Conservation (phyloP, 345 rosid genomes). For the Dipteronia dyeriana region DNA sequence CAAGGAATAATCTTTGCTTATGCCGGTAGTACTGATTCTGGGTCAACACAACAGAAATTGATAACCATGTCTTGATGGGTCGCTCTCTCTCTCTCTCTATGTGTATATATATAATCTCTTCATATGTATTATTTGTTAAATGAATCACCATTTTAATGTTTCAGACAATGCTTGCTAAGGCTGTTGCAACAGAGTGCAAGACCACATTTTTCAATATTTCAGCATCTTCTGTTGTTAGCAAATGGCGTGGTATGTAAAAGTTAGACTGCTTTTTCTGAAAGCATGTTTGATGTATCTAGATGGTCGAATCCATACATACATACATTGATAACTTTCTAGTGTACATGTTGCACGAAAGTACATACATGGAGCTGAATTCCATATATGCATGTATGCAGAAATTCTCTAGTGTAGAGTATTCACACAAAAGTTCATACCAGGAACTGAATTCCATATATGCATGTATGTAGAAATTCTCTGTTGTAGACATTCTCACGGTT, state of each 20-base stretch:
- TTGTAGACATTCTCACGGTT: not conserved
- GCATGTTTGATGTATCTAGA: not conserved
- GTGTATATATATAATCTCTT: not conserved
- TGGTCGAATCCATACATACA: not conserved
- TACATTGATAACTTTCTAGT: too few relatives aligned
- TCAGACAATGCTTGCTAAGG: constrained; percentile 99
- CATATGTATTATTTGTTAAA: not conserved
- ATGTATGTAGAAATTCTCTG: not conserved
- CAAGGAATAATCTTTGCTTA: not conserved
- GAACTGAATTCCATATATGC: not conserved
- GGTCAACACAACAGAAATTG: not conserved
- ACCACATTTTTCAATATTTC: constrained; percentile 98
- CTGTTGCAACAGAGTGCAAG: constrained; percentile 98
- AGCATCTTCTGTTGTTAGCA: constrained; percentile 97
- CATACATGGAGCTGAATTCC: too few relatives aligned
- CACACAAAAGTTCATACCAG: not conserved
- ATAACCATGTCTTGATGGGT: not conserved
- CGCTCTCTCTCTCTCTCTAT: not conserved
- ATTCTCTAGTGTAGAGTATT: too few relatives aligned
- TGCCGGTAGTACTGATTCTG: not conserved
- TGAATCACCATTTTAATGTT: constrained; percentile 23
- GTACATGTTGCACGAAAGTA: too few relatives aligned
- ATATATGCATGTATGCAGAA: too few relatives aligned
- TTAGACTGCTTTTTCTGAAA: not conserved
- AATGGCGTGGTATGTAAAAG: constrained; percentile 83